Conservation (phyloP, 768 basidiomycete genomes). For the Boletus pseudo-olivaceus region DNA sequence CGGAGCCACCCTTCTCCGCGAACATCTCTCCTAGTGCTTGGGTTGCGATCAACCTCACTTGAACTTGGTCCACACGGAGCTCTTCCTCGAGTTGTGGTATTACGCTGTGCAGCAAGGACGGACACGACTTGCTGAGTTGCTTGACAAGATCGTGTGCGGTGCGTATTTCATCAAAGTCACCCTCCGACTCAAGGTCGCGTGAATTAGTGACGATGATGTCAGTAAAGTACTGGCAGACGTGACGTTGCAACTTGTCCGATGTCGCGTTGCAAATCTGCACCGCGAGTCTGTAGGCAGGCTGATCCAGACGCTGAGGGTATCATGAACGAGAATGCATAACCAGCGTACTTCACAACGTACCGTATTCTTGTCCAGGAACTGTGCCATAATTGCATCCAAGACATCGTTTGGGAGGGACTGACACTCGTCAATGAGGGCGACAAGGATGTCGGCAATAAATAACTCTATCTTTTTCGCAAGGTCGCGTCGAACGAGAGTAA, state of each 20-base stretch:
- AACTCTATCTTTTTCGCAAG: slow-evolving; percentile 79
- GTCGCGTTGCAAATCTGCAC: slow-evolving; percentile 82
- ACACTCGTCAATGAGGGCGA: slow-evolving; percentile 86
- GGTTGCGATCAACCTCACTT: slow-evolving; percentile 76
- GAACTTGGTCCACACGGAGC: slow-evolving; percentile 68
- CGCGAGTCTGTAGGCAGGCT: slow-evolving; percentile 77
- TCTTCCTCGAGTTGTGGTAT: slow-evolving; percentile 93
- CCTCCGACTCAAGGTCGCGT: slow-evolving; percentile 49
- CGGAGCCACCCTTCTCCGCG: slow-evolving; percentile 65
- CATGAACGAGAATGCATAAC: neutral
- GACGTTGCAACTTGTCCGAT: slow-evolving; percentile 82
- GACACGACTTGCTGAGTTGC: slow-evolving; percentile 74
- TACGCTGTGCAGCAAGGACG: slow-evolving; percentile 80
- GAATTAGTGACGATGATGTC: slow-evolving; percentile 72
- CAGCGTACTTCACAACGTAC: slow-evolving; percentile 39
- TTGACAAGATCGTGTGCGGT: slow-evolving; percentile 84
- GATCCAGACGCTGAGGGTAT: slow-evolving; percentile 53
- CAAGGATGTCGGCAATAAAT: slow-evolving; percentile 85
- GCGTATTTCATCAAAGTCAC: slow-evolving; percentile 65
- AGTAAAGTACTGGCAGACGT: slow-evolving; percentile 90
- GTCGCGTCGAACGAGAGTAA: slow-evolving; percentile 71
- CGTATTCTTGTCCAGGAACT: slow-evolving; percentile 78
- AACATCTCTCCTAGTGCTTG: slow-evolving; percentile 90
- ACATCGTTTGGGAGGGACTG: slow-evolving; percentile 73
- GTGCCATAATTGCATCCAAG: slow-evolving; percentile 76